Evolutionary conservation across 2,329 filamentous ascomycete species (phyloP), one percentile per base, ranked within the genome.

Genomic region (Zelopaecilomyces penicillatus): DNA sequence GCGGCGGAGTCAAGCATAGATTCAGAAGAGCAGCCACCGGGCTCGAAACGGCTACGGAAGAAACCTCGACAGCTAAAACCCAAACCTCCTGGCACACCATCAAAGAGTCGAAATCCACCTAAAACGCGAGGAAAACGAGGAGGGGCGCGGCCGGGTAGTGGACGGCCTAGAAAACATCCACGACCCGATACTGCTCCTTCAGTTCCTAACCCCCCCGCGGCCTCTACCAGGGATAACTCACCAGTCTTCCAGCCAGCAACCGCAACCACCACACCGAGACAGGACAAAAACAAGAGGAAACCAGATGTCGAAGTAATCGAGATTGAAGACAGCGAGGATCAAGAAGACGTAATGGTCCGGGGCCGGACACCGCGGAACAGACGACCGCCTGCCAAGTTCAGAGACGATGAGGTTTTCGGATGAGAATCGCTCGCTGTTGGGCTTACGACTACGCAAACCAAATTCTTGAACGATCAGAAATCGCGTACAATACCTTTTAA

Each of bases 101-200:
- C 49, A 10, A 57, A 54, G 36, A 30, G 36, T 42, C 45, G 50
- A 45, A 54, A 50, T 19, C 53, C 54, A 38, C 52, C 51, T 10
- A 65, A 65, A 51, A 53, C 57, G 28, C 52, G 59, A 27, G 63
- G 64, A 32, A 66, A 66, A 48, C 58, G 64, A 35, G 64, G 64
- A 30, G 64, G 64, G 6, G 64, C 64, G 30, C 57, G 64, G 38
- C 64, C 64, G 5, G 64, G 64, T 8, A 66, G 64, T 46, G 64
- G 64, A 29, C 57, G 64, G 38, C 64, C 64, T 56, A 63, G 64
- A 53, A 66, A 66, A 52, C 62, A 66, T 34, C 63, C 61, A 30
- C 58, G 59, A 36, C 47, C 50, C 11, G 50, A 44, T 28, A 34
- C 8, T 34, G 32, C 32, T 34, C 32, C 32, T 34, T 9, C 3